Conservation (phyloP, 495 filamentous ascomycete species). For the Pseudevernia furfuracea region DNA sequence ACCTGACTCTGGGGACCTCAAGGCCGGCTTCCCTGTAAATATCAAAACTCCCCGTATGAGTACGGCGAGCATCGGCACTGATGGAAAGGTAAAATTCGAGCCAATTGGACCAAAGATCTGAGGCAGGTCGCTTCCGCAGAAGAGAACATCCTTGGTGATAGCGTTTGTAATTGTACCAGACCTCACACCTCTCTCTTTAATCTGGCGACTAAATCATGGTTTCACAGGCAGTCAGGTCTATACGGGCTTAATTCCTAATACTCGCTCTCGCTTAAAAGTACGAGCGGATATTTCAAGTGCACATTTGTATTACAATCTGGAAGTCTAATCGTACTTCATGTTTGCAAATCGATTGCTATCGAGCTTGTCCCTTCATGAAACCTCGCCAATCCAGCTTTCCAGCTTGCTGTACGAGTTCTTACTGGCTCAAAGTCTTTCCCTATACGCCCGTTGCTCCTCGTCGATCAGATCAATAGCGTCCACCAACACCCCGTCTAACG, state of each 20-base stretch:
- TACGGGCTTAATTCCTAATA: not conserved
- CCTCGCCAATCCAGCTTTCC: not conserved
- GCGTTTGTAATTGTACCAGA: not conserved
- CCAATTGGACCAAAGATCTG: not conserved
- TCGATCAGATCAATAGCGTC: constrained; percentile 53
- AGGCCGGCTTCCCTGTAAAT: constrained; percentile 31
- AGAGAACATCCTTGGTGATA: not conserved
- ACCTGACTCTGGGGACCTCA: constrained; percentile 19
- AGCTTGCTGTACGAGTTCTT: not conserved
- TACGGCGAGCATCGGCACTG: constrained; percentile 53
- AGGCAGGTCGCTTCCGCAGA: not conserved
- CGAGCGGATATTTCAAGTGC: not conserved
- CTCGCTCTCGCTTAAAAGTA: not conserved
- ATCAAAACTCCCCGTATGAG: constrained; percentile 35
- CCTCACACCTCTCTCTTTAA: not conserved
- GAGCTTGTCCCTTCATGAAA: not conserved
- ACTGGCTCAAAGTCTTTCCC: constrained; percentile 21
- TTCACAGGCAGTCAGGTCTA: not conserved
- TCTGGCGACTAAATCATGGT: not conserved
- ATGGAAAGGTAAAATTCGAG: constrained; percentile 64
- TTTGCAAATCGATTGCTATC: not conserved
- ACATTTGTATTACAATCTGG: not conserved
- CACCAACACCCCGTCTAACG: constrained; percentile 38
- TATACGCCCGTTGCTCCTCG: constrained; percentile 46
- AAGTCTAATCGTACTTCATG: not conserved